phyloP scores from a whole-genome alignment of 2,329 filamentous ascomycete genomes.

The Sporothrix luriei region DNA sequence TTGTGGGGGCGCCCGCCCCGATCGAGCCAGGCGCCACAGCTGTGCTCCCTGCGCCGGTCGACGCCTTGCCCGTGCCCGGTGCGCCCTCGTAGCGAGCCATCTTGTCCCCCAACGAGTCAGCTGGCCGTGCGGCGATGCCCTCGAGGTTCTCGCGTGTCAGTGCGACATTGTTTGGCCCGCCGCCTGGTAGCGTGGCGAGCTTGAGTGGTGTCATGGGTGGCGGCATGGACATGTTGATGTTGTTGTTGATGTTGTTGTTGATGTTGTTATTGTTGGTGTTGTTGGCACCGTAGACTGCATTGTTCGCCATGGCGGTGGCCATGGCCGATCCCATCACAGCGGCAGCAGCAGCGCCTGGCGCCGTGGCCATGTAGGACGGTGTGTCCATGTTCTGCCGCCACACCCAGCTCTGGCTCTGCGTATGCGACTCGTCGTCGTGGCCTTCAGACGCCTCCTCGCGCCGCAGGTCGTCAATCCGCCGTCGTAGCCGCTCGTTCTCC shows the following conservation, averaged over 20 bases:
- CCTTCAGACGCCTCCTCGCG: slow-evolving; percentile 77
- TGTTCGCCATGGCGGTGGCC: neutral
- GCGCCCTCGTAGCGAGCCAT: slow-evolving; percentile 76
- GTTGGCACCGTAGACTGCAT: neutral
- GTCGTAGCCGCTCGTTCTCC: slow-evolving; percentile 84
- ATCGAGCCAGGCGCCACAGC: neutral
- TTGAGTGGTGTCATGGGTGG: slow-evolving; percentile 22
- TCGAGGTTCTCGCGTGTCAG: slow-evolving; percentile 81
- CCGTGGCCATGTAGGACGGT: slow-evolving; percentile 55
- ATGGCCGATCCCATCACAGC: slow-evolving; percentile 4
- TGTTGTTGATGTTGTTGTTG: neutral
- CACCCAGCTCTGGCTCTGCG: slow-evolving; percentile 47
- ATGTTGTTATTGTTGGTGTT: neutral
- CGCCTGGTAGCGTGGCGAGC: slow-evolving; percentile 41
- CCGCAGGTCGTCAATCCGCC: slow-evolving; percentile 81
- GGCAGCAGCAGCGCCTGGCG: slow-evolving; percentile 39
- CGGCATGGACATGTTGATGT: slow-evolving; percentile 28
- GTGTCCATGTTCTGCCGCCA: slow-evolving; percentile 32
- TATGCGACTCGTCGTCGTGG: slow-evolving; percentile 68
- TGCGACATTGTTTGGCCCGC: slow-evolving; percentile 57
- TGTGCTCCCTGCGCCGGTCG: neutral
- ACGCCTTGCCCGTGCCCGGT: neutral
- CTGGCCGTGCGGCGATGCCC: slow-evolving; percentile 65
- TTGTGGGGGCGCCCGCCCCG: neutral
- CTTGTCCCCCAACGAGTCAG: slow-evolving; percentile 80